These are phyloP conservation scores for Laetiporus sulphureus DNA, from an alignment of 1,284 basidiomycete genomes.

Conservation along the genomic window DNA sequence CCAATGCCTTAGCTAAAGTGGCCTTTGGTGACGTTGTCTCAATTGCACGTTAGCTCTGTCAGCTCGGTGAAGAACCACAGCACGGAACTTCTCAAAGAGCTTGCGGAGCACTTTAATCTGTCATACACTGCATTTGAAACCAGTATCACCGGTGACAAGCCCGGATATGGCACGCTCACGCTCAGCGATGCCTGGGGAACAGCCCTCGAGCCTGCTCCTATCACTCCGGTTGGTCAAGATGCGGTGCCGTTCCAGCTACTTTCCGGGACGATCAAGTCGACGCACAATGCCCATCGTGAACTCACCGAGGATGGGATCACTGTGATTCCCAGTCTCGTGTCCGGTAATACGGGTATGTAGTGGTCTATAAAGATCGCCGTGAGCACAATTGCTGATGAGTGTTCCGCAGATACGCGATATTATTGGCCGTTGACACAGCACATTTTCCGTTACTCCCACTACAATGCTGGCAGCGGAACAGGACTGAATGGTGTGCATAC, in stretches of 20 bases:
- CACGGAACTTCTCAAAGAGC: constrained; percentile 30
- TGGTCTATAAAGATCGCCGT: background rate
- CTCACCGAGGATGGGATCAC: constrained; percentile 23
- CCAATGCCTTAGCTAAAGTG: background rate
- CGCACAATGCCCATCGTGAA: constrained; percentile 32
- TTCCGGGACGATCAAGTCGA: constrained; percentile 43
- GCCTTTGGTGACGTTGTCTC: constrained; percentile 28
- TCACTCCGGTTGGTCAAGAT: constrained; percentile 38
- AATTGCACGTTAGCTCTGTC: constrained; percentile 34
- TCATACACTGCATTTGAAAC: constrained; percentile 39
- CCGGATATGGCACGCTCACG: constrained; percentile 31
- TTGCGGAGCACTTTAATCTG: constrained; percentile 40
- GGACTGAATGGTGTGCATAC: constrained; percentile 49
- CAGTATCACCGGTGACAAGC: constrained; percentile 19
- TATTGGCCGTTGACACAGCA: constrained; percentile 44
- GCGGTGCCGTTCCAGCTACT: constrained; percentile 42
- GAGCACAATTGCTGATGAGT: background rate
- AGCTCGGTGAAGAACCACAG: constrained; percentile 35
- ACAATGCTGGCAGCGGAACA: constrained; percentile 26
- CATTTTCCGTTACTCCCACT: constrained; percentile 43
- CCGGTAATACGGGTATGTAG: constrained; percentile 35
- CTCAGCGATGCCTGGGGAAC: constrained; percentile 38
- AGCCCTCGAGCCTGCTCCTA: constrained; percentile 48
- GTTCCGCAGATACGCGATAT: constrained; percentile 33
- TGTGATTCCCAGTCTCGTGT: constrained; percentile 47